Percentiles rank a stretch among this genome's conserved stretches.
Conservation (phyloP, 495 filamentous ascomycete genomes). For the Neurospora sp. region DNA sequence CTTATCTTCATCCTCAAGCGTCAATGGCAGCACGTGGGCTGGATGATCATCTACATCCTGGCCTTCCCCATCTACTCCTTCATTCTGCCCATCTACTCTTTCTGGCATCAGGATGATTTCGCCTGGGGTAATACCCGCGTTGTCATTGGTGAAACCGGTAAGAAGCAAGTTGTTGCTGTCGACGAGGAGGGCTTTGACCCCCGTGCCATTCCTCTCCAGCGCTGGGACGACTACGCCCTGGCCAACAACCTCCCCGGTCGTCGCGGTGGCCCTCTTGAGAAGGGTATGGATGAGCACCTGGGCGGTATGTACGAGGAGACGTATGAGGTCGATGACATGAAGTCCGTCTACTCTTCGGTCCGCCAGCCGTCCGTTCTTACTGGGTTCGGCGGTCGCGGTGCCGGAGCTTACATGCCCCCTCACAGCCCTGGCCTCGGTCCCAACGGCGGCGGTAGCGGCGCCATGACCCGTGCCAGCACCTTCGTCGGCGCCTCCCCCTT, state of each 20-base stretch:
- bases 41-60: conserved; percentile 97
- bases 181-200: conserved; percentile 87
- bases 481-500: conserved; percentile 26
- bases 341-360: conserved; percentile 88
- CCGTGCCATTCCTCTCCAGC: conserved; percentile 81
- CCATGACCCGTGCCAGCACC: conserved; percentile 34
- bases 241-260: conserved; percentile 84
- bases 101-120: conserved; percentile 99
- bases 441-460: conserved; percentile 32
- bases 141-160: conserved; percentile 86
- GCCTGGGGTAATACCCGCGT: conserved; percentile 96
- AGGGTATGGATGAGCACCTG: conserved; percentile 34
- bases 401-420: conserved; percentile 61
- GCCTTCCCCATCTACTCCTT: conserved; percentile 94
- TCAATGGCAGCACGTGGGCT: conserved; percentile 95
- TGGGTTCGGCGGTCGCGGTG: conserved; percentile 61
- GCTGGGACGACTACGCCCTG: conserved; percentile 97
- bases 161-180: conserved; percentile 76
- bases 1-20: conserved; percentile 92
- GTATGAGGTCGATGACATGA: conserved; percentile 97
- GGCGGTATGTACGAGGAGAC: conserved; percentile 53
- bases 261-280: conserved; percentile 63
- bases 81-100: conserved; percentile 86
- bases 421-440: conserved; percentile 55
- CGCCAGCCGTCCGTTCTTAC: conserved; percentile 89